A percentile compares a stretch with the other conserved stretches of the same genome.
These are phyloP conservation scores for Ophiostoma fasciatum DNA, from an alignment of 2,329 filamentous ascomycete genomes.

Conservation along the genomic window DNA sequence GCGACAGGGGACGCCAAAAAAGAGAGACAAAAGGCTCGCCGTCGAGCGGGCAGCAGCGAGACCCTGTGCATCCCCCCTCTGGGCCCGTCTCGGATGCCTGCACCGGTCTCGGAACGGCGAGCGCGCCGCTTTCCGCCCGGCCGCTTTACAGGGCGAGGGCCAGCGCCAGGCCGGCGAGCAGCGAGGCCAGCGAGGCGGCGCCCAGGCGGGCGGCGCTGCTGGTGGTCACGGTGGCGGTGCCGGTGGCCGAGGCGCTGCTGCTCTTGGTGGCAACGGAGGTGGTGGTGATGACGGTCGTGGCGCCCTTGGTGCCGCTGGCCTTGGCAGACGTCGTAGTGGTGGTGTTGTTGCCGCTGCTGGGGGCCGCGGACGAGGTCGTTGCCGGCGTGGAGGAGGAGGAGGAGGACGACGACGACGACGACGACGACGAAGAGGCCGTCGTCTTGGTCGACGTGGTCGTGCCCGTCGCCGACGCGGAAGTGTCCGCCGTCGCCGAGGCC, in stretches of 20 bases:
- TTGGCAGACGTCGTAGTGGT: constrained; percentile 10
- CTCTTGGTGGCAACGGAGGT: constrained; percentile 12
- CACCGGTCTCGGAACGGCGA: too few relatives aligned
- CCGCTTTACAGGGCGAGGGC: constrained; percentile 27
- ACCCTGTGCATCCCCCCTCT: too few relatives aligned
- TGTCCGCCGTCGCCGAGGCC: constrained; percentile 9
- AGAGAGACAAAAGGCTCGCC: too few relatives aligned
- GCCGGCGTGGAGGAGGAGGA: constrained; percentile 2
- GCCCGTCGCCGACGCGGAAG: constrained; percentile 8
- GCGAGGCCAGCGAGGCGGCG: constrained; percentile 26
- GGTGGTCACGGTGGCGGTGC: constrained; percentile 11
- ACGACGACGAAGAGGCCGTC: neutral
- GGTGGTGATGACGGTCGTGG: constrained; percentile 15
- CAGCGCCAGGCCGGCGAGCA: constrained; percentile 25
- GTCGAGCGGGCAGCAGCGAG: too few relatives aligned
- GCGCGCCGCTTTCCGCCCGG: too few relatives aligned
- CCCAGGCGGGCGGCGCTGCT: constrained; percentile 24
- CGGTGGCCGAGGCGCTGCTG: neutral
- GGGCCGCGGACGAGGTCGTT: neutral
- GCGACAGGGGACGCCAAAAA: too few relatives aligned
- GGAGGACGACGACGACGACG: neutral
- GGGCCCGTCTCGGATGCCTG: too few relatives aligned
- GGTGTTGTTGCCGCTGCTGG: constrained; percentile 2
- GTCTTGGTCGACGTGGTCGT: neutral
- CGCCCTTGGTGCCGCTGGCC: constrained; percentile 15